Conservation (phyloP, 306 rosid species). For the Castanea sativa region DNA sequence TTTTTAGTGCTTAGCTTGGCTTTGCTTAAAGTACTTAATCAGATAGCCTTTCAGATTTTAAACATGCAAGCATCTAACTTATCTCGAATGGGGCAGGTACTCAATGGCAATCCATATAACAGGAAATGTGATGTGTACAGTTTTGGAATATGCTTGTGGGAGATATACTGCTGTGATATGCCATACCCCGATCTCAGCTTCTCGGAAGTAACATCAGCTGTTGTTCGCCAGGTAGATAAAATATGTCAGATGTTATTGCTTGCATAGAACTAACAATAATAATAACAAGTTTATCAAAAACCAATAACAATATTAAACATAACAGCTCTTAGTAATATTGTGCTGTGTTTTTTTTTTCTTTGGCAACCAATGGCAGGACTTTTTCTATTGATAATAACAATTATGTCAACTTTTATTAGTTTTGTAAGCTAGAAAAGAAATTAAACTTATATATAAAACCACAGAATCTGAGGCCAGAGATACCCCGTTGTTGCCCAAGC, state of each 20-base stretch:
- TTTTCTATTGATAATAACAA: background rate
- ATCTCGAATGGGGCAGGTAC: conserved; percentile 61
- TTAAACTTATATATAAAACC: conserved; percentile 25
- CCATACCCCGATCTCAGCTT: conserved; percentile 97
- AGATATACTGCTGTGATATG: conserved; percentile 98
- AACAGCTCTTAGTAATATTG: background rate
- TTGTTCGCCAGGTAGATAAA: conserved; percentile 76
- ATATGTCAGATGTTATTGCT: conserved; percentile 10
- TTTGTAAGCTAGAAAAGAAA: conserved; percentile 8
- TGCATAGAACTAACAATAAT: background rate
- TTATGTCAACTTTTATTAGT: background rate
- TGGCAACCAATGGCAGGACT: background rate
- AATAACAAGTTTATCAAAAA: background rate
- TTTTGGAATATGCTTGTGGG: conserved; percentile 97
- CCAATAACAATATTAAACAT: background rate
- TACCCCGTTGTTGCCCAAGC: conserved; percentile 99
- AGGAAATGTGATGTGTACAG: conserved; percentile 95
- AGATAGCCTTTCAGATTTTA: conserved; percentile 18
- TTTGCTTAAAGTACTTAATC: conserved; percentile 11
- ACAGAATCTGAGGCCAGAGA: conserved; percentile 97
- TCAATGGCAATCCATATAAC: conserved; percentile 91
- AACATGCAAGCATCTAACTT: conserved; percentile 22
- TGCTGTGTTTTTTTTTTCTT: background rate
- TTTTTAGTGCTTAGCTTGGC: conserved; percentile 8
- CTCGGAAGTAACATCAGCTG: conserved; percentile 95